Conservation (phyloP, 352 stramenopile species). For the Phytophthora uliginosa region DNA sequence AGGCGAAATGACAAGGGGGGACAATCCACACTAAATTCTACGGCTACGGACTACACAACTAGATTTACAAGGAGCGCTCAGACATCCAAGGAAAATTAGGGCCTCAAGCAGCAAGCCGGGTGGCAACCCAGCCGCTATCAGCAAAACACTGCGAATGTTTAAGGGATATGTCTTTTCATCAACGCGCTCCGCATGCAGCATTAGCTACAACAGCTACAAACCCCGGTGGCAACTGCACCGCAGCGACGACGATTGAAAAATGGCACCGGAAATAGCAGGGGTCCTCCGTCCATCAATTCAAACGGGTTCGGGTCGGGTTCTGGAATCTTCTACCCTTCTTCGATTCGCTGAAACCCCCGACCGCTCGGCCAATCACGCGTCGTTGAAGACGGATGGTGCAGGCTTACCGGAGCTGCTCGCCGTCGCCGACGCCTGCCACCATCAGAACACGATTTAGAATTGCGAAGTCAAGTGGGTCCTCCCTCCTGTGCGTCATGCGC, state of each 20-base stretch:
- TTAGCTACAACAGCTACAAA: not conserved
- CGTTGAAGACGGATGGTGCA: constrained; percentile 30
- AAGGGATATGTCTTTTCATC: constrained; percentile 85
- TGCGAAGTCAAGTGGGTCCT: constrained; percentile 88
- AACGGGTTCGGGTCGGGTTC: not conserved
- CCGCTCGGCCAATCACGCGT: constrained; percentile 8
- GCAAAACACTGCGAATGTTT: constrained; percentile 91
- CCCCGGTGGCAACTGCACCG: not conserved
- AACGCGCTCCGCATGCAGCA: constrained; percentile 45
- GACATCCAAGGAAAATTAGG: constrained; percentile 74
- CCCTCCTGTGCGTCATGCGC: not conserved
- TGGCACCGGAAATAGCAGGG: too few species aligned
- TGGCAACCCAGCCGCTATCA: constrained; percentile 75
- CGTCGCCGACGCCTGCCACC: not conserved
- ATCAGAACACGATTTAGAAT: constrained; percentile 95
- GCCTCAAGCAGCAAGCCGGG: constrained; percentile 71
- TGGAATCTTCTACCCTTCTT: constrained; percentile 23
- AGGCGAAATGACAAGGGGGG: constrained; percentile 14
- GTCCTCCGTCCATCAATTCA: constrained; percentile 27
- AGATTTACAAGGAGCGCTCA: constrained; percentile 20
- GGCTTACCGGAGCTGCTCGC: not conserved
- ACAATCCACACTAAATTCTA: too few species aligned
- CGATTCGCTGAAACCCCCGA: constrained; percentile 19
- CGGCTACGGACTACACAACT: not conserved
- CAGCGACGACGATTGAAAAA: not conserved